phyloP scores from a whole-genome alignment of 148 eudicot species.

The Cornus kousa region DNA sequence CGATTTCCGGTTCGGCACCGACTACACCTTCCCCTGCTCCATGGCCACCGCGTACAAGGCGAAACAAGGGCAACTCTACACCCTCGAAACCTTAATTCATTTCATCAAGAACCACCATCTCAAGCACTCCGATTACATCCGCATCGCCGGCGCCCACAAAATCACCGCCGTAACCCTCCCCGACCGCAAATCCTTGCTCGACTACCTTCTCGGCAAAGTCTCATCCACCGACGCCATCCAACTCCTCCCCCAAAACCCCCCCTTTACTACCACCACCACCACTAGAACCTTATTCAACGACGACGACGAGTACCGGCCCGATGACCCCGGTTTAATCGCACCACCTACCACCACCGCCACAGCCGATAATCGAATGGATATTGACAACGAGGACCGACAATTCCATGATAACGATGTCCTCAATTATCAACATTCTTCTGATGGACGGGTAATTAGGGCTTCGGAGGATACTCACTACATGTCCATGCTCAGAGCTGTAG shows the following conservation, averaged over 20 bases:
- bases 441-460: slow-evolving; percentile 10
- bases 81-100: slow-evolving; percentile 83
- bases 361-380: slow-evolving; percentile 7
- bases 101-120: slow-evolving; percentile 65
- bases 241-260: slow-evolving; percentile 16
- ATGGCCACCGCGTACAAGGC: slow-evolving; percentile 73
- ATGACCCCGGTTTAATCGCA: slow-evolving; percentile 27
- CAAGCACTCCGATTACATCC: slow-evolving; percentile 72
- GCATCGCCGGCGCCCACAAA: slow-evolving; percentile 40
- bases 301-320: slow-evolving; percentile 56
- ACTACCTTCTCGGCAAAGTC: slow-evolving; percentile 68
- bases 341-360: too few species aligned
- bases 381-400: not conserved
- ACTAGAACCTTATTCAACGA: not conserved
- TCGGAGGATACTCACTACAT: slow-evolving; percentile 21
- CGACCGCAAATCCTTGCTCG: slow-evolving; percentile 75
- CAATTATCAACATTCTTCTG: slow-evolving; percentile 11
- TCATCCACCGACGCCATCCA: slow-evolving; percentile 66
- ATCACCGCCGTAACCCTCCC: slow-evolving; percentile 68
- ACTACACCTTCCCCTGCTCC: slow-evolving; percentile 58
- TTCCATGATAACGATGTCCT: too few species aligned
- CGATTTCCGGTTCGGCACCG: slow-evolving; percentile 59
- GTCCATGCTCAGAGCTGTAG: slow-evolving; percentile 39
- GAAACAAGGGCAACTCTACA: slow-evolving; percentile 67
- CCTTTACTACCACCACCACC: slow-evolving; percentile 9